Conservation (phyloP, 441 rosid species). For the Sinapis alba region DNA sequence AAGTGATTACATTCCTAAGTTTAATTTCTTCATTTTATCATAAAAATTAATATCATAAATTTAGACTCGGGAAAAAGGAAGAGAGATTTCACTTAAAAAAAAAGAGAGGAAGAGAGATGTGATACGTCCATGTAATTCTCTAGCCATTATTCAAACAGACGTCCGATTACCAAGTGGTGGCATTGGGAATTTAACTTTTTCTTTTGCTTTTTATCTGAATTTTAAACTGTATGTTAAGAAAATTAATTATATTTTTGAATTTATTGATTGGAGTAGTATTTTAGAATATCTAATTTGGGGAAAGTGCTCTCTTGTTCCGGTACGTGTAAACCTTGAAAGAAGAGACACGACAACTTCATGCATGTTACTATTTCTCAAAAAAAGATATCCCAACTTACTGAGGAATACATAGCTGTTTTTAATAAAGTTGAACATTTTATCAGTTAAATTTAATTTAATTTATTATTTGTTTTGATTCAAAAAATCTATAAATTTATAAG, state of each 20-base stretch:
- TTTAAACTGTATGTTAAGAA: neutral
- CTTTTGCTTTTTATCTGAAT: neutral
- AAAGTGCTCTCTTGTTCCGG: neutral
- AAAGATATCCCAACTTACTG: neutral
- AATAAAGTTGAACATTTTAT: too few species aligned
- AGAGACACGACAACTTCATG: neutral
- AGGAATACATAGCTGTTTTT: neutral
- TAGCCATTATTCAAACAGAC: conserved; percentile 41
- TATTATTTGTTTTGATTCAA: too few species aligned
- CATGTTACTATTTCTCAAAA: neutral
- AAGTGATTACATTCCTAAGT: neutral
- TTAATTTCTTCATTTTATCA: neutral
- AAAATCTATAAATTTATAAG: too few species aligned
- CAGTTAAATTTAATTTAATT: too few species aligned
- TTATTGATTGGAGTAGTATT: neutral
- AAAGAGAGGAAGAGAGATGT: neutral
- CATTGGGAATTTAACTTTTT: conserved; percentile 18
- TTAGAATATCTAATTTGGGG: neutral
- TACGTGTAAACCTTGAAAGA: neutral
- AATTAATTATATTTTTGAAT: neutral
- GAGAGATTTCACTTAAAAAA: neutral
- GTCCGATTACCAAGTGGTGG: conserved; percentile 8
- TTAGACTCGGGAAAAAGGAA: neutral
- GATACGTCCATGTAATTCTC: conserved; percentile 28
- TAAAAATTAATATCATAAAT: neutral